Evolutionary conservation across 768 basidiomycete genomes (phyloP).

Genomic region (Mycena epipterygia): DNA sequence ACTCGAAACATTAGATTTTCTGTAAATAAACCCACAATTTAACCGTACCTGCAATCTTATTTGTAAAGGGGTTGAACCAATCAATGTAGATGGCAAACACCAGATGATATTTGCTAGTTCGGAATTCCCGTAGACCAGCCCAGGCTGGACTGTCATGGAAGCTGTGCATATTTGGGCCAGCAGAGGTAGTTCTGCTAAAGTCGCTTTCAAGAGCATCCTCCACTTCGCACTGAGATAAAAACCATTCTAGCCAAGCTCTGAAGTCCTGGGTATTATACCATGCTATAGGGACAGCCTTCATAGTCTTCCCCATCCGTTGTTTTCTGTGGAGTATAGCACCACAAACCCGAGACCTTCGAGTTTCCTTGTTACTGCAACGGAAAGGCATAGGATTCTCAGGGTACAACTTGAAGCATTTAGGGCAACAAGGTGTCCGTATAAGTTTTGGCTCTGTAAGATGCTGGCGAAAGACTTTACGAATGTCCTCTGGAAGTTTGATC

Average conservation of each 20-base stretch:
- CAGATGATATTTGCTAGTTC: slow-evolving; percentile 32
- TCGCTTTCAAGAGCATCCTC: too few relatives aligned
- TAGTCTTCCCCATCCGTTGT: not conserved
- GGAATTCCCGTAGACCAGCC: slow-evolving; percentile 15
- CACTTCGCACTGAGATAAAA: too few relatives aligned
- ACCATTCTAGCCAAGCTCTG: slow-evolving; percentile 21
- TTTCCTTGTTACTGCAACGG: not conserved
- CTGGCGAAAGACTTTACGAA: not conserved
- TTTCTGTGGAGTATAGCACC: not conserved
- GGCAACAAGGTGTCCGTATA: slow-evolving; percentile 13
- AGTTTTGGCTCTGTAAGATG: slow-evolving; percentile 14
- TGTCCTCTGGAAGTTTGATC: slow-evolving; percentile 2
- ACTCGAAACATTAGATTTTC: not conserved
- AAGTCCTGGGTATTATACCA: slow-evolving; percentile 17
- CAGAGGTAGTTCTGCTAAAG: too few relatives aligned
- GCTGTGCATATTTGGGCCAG: too few relatives aligned
- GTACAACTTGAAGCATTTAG: slow-evolving; percentile 12
- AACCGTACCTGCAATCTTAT: slow-evolving; percentile 42
- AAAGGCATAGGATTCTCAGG: not conserved
- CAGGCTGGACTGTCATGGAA: too few relatives aligned
- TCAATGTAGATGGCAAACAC: slow-evolving; percentile 49
- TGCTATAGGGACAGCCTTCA: not conserved
- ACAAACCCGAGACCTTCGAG: too few relatives aligned
- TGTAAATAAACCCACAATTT: not conserved
- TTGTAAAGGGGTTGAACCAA: slow-evolving; percentile 58